Evolutionary conservation across 2,329 filamentous ascomycete genomes (phyloP).

Genomic region (Neonectria punicea): DNA sequence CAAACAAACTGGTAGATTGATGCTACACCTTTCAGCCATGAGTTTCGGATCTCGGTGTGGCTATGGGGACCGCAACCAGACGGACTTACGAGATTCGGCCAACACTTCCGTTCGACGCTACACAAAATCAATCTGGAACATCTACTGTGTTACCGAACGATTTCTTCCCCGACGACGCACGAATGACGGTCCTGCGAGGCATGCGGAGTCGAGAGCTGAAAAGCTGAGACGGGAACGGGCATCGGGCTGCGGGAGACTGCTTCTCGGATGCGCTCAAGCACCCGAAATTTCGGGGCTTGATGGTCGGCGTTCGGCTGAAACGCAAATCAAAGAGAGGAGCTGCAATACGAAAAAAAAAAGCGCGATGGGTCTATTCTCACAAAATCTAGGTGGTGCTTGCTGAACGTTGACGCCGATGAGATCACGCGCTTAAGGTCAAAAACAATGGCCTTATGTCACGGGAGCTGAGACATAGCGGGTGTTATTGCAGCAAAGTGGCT

Average conservation of each 20-base stretch:
- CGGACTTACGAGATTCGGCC: slow-evolving; percentile 10
- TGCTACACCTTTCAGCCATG: slow-evolving; percentile 13
- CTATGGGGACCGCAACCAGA: not conserved
- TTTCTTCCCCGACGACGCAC: not conserved
- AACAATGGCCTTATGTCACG: not conserved
- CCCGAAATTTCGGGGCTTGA: not conserved
- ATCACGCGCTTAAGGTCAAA: not conserved
- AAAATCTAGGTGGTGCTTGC: not conserved
- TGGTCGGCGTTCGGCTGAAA: not conserved
- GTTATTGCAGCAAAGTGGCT: not conserved
- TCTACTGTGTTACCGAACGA: slow-evolving; percentile 3
- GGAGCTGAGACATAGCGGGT: slow-evolving; percentile 2
- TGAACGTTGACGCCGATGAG: not conserved
- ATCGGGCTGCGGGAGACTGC: slow-evolving; percentile 5
- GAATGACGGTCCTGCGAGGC: not conserved
- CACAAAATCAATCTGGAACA: slow-evolving; percentile 18
- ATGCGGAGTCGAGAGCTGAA: slow-evolving; percentile 4
- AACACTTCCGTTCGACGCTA: slow-evolving; percentile 28
- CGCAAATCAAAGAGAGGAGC: not conserved
- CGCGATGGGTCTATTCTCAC: not conserved
- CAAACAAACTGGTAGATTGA: slow-evolving; percentile 14
- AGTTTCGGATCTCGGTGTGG: not conserved
- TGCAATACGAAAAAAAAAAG: not conserved
- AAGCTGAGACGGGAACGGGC: not conserved
- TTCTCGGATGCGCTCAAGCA: not conserved